phyloP scores from a whole-genome alignment of 495 filamentous ascomycete species.

The Tuber brumale region DNA sequence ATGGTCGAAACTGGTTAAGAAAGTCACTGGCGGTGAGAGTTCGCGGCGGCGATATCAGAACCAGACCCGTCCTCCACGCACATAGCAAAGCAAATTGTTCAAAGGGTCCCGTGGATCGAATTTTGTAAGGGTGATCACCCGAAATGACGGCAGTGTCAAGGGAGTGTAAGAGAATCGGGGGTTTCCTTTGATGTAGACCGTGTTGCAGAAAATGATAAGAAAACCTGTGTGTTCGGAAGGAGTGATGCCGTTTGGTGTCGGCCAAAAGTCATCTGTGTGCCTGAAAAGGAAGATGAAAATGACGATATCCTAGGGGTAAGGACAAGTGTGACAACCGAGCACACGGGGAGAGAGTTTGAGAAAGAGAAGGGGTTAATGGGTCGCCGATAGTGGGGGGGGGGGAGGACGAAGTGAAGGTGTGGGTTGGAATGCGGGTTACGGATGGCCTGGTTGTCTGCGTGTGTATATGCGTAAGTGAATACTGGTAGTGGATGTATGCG shows the following conservation, averaged over 20 bases:
- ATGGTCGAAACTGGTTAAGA: constrained; percentile 12
- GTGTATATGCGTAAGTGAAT: constrained; percentile 1
- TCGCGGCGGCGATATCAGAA: constrained; percentile 34
- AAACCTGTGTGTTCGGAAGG: constrained; percentile 30
- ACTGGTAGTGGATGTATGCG: not conserved
- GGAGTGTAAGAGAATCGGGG: constrained; percentile 27
- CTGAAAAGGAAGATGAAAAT: constrained; percentile 33
- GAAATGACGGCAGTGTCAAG: constrained; percentile 34
- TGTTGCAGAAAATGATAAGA: constrained; percentile 31
- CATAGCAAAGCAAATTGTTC: constrained; percentile 35
- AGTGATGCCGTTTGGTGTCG: constrained; percentile 39
- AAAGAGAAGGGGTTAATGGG: constrained; percentile 15
- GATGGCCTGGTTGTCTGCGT: not conserved
- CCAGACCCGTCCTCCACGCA: constrained; percentile 36
- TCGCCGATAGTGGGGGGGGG: constrained; percentile 14
- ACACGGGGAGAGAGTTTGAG: constrained; percentile 24
- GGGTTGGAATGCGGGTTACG: constrained; percentile 3
- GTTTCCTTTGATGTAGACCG: constrained; percentile 25
- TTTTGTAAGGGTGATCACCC: constrained; percentile 41
- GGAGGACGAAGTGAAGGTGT: constrained; percentile 24
- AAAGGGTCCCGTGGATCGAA: constrained; percentile 42
- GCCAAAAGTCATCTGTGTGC: constrained; percentile 21
- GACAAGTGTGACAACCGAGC: constrained; percentile 28
- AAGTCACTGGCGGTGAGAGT: constrained; percentile 28
- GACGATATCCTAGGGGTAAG: constrained; percentile 28